phyloP scores from a whole-genome alignment of 306 rosid genomes.

The Albizia julibrissin region DNA sequence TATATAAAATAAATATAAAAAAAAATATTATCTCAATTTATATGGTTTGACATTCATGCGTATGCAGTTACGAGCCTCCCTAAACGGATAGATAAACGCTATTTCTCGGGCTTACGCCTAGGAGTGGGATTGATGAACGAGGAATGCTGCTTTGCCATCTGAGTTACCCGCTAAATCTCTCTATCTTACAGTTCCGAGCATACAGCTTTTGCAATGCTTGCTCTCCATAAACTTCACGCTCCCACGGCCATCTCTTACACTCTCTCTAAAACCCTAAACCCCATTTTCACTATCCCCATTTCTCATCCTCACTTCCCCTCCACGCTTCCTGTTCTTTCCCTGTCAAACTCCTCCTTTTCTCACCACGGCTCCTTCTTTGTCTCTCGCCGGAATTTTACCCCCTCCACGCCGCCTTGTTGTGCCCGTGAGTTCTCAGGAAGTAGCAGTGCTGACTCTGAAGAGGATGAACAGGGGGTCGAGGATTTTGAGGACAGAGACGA shows the following conservation, averaged over 20 bases:
- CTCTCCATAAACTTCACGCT: constrained; percentile 34
- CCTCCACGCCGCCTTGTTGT: constrained; percentile 4
- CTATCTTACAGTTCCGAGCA: neutral
- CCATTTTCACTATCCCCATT: constrained; percentile 28
- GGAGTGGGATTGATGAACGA: neutral
- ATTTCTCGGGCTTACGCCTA: no score
- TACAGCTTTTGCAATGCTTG: constrained; percentile 40
- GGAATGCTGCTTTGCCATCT: neutral
- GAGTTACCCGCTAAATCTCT: constrained; percentile 40
- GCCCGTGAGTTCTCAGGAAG: constrained; percentile 31
- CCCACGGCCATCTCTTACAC: constrained; percentile 28
- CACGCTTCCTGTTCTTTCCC: neutral
- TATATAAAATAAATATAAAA: no score
- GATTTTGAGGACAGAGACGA: constrained; percentile 29
- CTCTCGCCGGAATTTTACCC: constrained; percentile 42
- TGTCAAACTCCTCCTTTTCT: constrained; percentile 6
- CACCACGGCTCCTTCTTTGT: neutral
- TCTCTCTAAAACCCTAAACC: constrained; percentile 41
- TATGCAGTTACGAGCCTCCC: no score
- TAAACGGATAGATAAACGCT: no score
- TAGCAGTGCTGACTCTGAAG: constrained; percentile 16
- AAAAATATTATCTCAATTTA: no score
- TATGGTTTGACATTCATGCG: no score
- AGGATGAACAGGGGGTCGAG: constrained; percentile 13
- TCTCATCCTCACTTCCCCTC: constrained; percentile 30